phyloP scores from a whole-genome alignment of 148 eudicot species.

The Rhododendron williamsianum region DNA sequence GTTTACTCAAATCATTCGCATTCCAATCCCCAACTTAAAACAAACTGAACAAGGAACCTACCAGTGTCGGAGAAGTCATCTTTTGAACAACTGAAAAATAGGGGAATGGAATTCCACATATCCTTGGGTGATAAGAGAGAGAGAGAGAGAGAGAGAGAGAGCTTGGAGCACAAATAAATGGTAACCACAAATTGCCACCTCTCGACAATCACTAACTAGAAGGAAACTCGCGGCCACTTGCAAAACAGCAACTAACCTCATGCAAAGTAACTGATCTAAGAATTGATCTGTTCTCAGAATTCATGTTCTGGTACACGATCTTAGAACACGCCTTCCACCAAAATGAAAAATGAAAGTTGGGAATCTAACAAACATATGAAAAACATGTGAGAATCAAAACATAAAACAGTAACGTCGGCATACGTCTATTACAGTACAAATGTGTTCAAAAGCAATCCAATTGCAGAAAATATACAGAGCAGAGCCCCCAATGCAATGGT shows the following conservation, averaged over 20 bases:
- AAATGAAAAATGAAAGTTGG: not conserved
- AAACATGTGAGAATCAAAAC: not conserved
- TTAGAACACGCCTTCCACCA: not conserved
- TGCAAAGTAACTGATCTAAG: not conserved
- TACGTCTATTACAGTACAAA: constrained; percentile 1
- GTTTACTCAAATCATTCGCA: not conserved
- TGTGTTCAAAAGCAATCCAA: not conserved
- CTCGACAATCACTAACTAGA: not conserved
- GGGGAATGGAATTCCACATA: not conserved
- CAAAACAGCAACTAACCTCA: not conserved
- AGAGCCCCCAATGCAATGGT: not conserved
- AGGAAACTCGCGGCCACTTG: not conserved
- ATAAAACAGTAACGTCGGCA: not conserved
- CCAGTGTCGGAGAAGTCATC: not conserved
- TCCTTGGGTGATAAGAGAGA: not conserved
- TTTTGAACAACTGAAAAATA: not conserved
- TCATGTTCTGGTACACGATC: not conserved
- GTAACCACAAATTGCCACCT: not conserved
- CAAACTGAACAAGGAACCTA: not conserved
- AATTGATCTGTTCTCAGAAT: not conserved
- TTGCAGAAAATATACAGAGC: constrained; percentile 4
- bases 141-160: not conserved
- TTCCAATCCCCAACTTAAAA: not conserved
- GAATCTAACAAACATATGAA: not conserved
- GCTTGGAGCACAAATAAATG: not conserved